phyloP scores from a whole-genome alignment of 1,139 yeast genomes.

The Saccharomyces hybrid region DNA sequence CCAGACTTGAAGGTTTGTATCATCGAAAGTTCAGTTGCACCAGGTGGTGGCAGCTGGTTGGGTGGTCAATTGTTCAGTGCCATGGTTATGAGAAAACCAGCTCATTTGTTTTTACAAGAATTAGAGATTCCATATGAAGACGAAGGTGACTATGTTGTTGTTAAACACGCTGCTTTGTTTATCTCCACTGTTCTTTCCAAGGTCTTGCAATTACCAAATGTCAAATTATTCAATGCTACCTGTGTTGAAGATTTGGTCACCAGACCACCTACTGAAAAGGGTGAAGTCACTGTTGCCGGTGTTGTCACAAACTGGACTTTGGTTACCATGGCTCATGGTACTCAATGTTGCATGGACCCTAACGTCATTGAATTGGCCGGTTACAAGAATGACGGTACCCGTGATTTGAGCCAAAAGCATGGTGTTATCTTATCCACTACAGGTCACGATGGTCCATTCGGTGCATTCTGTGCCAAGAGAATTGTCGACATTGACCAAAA shows the following conservation, averaged over 20 bases:
- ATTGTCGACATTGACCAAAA: slow-evolving; percentile 39
- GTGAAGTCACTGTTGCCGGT: slow-evolving; percentile 62
- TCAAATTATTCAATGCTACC: slow-evolving; percentile 72
- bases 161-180: slow-evolving; percentile 73
- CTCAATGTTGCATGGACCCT: slow-evolving; percentile 80
- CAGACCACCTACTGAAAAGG: slow-evolving; percentile 48
- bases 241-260: slow-evolving; percentile 77
- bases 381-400: slow-evolving; percentile 29
- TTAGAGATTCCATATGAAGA: slow-evolving; percentile 63
- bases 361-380: slow-evolving; percentile 49
- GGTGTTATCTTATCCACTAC: slow-evolving; percentile 65
- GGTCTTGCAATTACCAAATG: slow-evolving; percentile 64
- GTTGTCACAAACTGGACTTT: slow-evolving; percentile 81
- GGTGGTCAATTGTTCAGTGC: slow-evolving; percentile 78
- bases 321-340: slow-evolving; percentile 68
- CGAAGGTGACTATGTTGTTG: slow-evolving; percentile 75
- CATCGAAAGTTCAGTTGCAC: slow-evolving; percentile 65
- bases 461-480: slow-evolving; percentile 68
- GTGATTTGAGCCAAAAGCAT: slow-evolving; percentile 38
- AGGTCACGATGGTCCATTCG: slow-evolving; percentile 81
- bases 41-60: slow-evolving; percentile 78
- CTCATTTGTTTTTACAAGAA: slow-evolving; percentile 58
- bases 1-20: slow-evolving; percentile 73
- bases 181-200: slow-evolving; percentile 65
- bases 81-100: slow-evolving; percentile 75